Evolutionary conservation across 768 basidiomycete genomes (phyloP).

Genomic region (Rhizopogon sp.): DNA sequence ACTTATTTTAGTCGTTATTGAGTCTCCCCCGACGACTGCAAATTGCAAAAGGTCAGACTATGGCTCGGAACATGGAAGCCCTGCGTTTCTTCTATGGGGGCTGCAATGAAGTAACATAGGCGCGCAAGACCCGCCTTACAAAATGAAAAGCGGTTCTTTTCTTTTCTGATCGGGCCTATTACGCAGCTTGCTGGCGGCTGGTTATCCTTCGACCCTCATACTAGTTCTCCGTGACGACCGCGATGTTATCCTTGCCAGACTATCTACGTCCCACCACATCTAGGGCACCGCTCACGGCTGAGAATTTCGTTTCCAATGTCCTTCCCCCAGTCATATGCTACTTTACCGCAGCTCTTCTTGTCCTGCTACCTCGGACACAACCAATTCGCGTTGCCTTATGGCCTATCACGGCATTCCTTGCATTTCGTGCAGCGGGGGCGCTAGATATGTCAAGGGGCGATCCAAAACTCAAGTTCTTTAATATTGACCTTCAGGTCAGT

Average conservation of each 20-base stretch:
- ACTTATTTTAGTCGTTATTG: no score
- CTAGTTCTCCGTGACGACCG: no score
- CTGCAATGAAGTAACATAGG: no score
- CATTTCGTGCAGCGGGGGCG: slow-evolving; percentile 31
- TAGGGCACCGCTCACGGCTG: slow-evolving; percentile 23
- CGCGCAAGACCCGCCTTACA: no score
- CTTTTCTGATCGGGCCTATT: no score
- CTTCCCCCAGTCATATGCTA: slow-evolving; percentile 40
- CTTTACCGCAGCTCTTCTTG: slow-evolving; percentile 45
- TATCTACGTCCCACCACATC: slow-evolving; percentile 5
- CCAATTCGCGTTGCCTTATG: slow-evolving; percentile 40
- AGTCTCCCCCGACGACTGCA: no score
- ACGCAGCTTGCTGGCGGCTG: no score
- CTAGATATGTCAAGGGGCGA: slow-evolving; percentile 5
- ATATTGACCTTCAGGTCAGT: slow-evolving; percentile 11
- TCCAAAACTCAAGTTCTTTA: background rate
- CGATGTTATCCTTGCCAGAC: background rate
- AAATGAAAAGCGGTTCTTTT: no score
- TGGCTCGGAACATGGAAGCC: no score
- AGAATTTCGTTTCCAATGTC: slow-evolving; percentile 31
- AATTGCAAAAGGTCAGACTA: no score
- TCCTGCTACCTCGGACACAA: slow-evolving; percentile 40
- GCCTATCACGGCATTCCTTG: slow-evolving; percentile 37
- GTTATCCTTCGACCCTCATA: no score
- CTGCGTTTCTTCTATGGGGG: no score